These are phyloP conservation scores for Aureobasidium sp. DNA, from an alignment of 2,329 filamentous ascomycete genomes.

Conservation along the genomic window DNA sequence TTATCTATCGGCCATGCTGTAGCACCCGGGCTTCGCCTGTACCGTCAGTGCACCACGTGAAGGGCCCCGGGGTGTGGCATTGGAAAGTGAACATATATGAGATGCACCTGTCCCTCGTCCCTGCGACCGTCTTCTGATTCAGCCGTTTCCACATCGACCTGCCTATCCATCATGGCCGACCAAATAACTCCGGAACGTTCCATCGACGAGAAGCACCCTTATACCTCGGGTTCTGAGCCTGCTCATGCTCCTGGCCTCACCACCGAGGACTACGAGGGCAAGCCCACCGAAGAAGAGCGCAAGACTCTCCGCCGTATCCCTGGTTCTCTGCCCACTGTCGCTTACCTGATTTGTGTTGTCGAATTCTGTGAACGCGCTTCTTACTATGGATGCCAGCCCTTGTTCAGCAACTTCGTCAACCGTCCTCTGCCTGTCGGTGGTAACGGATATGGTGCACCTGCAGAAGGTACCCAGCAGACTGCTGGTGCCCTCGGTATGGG, in stretches of 20 bases:
- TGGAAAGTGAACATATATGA: slow-evolving; percentile 6
- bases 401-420: slow-evolving; percentile 58
- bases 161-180: slow-evolving; percentile 11
- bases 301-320: slow-evolving; percentile 42
- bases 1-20: slow-evolving; percentile 4
- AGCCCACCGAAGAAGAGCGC: slow-evolving; percentile 43
- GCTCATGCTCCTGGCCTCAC: slow-evolving; percentile 16
- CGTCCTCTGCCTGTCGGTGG: slow-evolving; percentile 46
- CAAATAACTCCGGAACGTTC: neutral
- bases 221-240: slow-evolving; percentile 4
- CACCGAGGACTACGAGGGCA: slow-evolving; percentile 16
- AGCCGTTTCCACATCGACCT: neutral
- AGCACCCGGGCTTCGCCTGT: slow-evolving; percentile 8
- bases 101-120: neutral
- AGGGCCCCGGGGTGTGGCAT: neutral
- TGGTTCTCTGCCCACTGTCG: slow-evolving; percentile 44
- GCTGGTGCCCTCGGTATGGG: slow-evolving; percentile 56
- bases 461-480: slow-evolving; percentile 27
- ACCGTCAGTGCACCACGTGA: slow-evolving; percentile 1
- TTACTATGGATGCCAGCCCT: slow-evolving; percentile 51
- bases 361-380: slow-evolving; percentile 57
- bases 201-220: slow-evolving; percentile 1
- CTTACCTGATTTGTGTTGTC: slow-evolving; percentile 53
- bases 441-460: slow-evolving; percentile 30
- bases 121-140: neutral